Conservation (phyloP, 2,329 filamentous ascomycete genomes). For the Periconia macrospinosa region DNA sequence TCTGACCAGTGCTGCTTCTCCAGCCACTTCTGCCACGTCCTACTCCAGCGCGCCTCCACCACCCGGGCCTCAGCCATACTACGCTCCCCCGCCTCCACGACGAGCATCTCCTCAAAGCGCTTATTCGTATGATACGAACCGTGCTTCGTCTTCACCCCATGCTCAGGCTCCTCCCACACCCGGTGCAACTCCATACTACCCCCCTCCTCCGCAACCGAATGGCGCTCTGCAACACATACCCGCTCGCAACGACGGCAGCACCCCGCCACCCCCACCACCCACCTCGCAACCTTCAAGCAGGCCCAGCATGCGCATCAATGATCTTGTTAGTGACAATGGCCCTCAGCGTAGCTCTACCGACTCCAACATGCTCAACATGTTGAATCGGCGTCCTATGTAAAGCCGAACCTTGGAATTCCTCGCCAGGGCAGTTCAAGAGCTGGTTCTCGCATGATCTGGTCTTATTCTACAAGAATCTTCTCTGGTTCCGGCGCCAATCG, state of each 20-base stretch:
- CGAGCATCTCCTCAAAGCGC: constrained; percentile 46
- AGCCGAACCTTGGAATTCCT: constrained; percentile 2
- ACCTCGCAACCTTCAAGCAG: constrained; percentile 32
- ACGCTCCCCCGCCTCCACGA: constrained; percentile 41
- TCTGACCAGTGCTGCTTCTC: constrained; percentile 50
- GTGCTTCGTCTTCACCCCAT: constrained; percentile 47
- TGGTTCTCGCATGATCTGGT: constrained; percentile 31
- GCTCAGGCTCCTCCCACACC: constrained; percentile 43
- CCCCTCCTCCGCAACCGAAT: constrained; percentile 30
- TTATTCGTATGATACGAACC: constrained; percentile 46
- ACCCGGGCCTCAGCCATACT: constrained; percentile 43
- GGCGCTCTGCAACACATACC: constrained; percentile 38
- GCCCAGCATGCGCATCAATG: constrained; percentile 47
- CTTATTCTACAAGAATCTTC: not conserved
- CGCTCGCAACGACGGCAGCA: constrained; percentile 43
- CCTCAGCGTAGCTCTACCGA: constrained; percentile 45
- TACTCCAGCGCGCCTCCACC: constrained; percentile 43
- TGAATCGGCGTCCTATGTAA: constrained; percentile 44
- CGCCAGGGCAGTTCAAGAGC: constrained; percentile 24
- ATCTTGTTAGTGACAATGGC: constrained; percentile 43
- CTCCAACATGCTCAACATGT: constrained; percentile 48
- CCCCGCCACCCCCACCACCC: constrained; percentile 45
- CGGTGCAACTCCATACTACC: constrained; percentile 34
- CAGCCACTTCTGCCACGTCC: constrained; percentile 45
- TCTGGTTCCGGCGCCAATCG: not conserved